Evolutionary conservation across 129 eudicot genomes (phyloP).

Genomic region (Pittosporum tobira): DNA sequence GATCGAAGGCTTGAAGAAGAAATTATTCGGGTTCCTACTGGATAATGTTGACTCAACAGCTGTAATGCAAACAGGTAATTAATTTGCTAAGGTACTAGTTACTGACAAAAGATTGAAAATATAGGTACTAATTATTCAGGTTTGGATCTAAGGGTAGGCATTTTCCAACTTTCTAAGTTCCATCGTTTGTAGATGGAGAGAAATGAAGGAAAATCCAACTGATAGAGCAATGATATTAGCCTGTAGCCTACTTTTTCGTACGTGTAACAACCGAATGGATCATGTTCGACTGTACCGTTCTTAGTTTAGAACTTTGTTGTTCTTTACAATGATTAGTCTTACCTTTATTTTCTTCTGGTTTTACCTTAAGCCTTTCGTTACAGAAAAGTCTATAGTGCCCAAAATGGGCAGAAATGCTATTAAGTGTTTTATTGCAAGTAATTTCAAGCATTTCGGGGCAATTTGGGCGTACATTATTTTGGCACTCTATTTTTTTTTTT

Average conservation of each 20-base stretch:
- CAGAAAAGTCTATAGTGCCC: too few relatives aligned
- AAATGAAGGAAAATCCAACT: neutral
- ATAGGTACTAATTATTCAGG: too few relatives aligned
- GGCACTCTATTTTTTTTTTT: too few relatives aligned
- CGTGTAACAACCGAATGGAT: neutral
- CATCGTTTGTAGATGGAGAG: neutral
- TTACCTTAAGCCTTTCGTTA: too few relatives aligned
- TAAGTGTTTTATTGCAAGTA: too few relatives aligned
- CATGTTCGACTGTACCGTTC: neutral
- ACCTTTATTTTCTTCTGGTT: too few relatives aligned
- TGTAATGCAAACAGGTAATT: slow-evolving; percentile 31
- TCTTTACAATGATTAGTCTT: too few relatives aligned
- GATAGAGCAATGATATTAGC: neutral
- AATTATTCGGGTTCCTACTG: slow-evolving; percentile 47
- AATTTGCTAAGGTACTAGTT: slow-evolving; percentile 25
- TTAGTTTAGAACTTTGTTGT: neutral
- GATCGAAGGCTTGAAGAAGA: slow-evolving; percentile 47
- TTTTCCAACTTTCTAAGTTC: neutral
- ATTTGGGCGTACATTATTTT: too few relatives aligned
- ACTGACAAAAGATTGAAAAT: slow-evolving; percentile 26
- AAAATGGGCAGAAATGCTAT: too few relatives aligned
- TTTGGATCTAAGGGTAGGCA: neutral
- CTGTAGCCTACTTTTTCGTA: neutral
- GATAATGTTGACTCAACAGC: slow-evolving; percentile 51
- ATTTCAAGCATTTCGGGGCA: too few relatives aligned